Percentiles rank a stretch among this genome's conserved stretches.
Evolutionary conservation across 306 rosid species (phyloP).

Genomic region (Cucumis cinereus): DNA sequence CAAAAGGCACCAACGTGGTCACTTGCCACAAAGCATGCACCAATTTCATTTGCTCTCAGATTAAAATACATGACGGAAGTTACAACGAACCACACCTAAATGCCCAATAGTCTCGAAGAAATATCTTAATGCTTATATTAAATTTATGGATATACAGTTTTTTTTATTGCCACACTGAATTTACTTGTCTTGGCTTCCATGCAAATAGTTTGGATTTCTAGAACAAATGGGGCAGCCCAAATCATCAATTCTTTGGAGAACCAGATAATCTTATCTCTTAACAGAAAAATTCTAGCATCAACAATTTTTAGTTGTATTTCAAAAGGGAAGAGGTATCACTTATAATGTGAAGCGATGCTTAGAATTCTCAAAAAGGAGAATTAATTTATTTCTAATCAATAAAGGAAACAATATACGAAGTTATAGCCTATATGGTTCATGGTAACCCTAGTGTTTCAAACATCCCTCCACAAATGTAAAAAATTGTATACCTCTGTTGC

Average conservation of each 20-base stretch:
- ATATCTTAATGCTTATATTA: not conserved
- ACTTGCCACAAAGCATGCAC: slow-evolving; percentile 1
- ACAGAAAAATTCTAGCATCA: not conserved
- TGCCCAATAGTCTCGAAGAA: not conserved
- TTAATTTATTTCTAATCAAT: not conserved
- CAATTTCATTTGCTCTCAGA: not conserved
- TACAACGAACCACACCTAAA: not conserved
- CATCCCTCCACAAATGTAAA: not conserved
- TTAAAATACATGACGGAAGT: not conserved
- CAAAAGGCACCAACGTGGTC: not conserved
- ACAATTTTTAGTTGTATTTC: not conserved
- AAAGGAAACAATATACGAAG: not conserved
- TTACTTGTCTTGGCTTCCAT: not conserved
- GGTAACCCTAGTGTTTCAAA: not conserved
- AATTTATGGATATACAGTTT: not conserved
- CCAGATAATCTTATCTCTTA: not conserved
- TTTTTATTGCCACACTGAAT: no score
- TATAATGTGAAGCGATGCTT: not conserved
- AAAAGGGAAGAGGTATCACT: not conserved
- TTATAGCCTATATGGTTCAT: not conserved
- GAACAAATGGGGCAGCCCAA: not conserved
- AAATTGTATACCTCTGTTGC: slow-evolving; percentile 35
- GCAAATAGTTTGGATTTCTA: not conserved
- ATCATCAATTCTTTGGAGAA: not conserved
- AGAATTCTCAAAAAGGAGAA: not conserved